Base-by-base conservation (phyloP, 495 filamentous ascomycete species). In the Penicillium longicatenatum region DNA sequence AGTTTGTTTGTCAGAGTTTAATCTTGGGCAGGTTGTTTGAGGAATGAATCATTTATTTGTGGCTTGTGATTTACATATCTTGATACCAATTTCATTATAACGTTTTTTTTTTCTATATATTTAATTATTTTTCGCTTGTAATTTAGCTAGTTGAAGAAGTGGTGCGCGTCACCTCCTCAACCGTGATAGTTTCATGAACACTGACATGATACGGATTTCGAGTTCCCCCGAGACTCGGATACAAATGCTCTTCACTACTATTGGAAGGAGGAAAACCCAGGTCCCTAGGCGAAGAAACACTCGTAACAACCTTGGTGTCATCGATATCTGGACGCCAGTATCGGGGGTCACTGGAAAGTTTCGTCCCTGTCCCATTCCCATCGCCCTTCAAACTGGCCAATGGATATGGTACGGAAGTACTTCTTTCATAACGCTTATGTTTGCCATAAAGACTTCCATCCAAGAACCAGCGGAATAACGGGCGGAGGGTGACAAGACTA, bases 1-100 rank as follows among this genome's bases (percentile, higher is more conserved):
- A 98, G 67, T 85, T 91, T 67, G 84, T 98, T 30, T 86, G 96
- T 55, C 95, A 98, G 77, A 97, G 92, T 69, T 74, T 98, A 58
- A 97, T 98, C 59, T 65, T 97, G 52, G 94, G 93, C 6, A 83
- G 83, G 54, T 63, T 97, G 59, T 79, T 90, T 61, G 88, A 91
- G 51, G 82, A 86, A 42, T 81, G 70, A 68, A 24, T 43, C 37
- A 39, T 20, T 6, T 60, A 56, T 56, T 14, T 35, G 19, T 62
- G 20, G 17, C 26, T 54, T 31, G 22, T 43, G 50, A 26, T 53
- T 49, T 37, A 45, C 52, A 2, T 26, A 45, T 41, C 12, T 61
- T 61, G 57, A 68, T 69, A 69, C 64, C 64, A 69, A 55, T 66
- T 46, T 64, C 55, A 59, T 59, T 44, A 35, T 7, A 53, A 43